Percentiles rank a stretch among this genome's conserved stretches.
Evolutionary conservation across 2,329 filamentous ascomycete genomes (phyloP).

Genomic region (Fusarium nelsonii): DNA sequence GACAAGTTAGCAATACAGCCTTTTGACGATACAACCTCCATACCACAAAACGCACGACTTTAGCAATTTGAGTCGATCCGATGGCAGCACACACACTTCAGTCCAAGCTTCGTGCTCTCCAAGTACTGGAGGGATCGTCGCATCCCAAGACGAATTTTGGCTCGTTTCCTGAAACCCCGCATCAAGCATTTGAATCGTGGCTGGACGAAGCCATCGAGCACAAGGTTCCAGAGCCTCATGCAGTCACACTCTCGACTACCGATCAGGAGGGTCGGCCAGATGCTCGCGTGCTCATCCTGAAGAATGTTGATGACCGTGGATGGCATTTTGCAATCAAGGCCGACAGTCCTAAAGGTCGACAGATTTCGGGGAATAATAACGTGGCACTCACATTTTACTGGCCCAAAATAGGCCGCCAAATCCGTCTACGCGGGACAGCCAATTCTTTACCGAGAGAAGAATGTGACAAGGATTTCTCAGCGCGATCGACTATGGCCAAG

Average conservation of each 20-base stretch:
- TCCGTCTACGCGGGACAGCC: background rate
- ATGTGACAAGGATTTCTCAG: slow-evolving; percentile 12
- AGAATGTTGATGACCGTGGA: slow-evolving; percentile 13
- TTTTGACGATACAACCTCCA: background rate
- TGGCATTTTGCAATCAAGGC: slow-evolving; percentile 24
- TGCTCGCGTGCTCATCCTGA: slow-evolving; percentile 9
- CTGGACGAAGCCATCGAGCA: slow-evolving; percentile 6
- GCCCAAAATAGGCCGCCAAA: slow-evolving; percentile 10
- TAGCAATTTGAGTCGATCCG: too few species aligned
- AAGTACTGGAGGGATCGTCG: background rate
- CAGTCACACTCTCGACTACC: background rate
- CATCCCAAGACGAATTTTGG: background rate
- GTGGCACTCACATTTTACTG: slow-evolving; percentile 24
- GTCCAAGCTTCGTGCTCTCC: slow-evolving; percentile 5
- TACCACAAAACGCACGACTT: too few species aligned
- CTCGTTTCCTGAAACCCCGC: slow-evolving; percentile 6
- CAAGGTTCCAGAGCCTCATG: slow-evolving; percentile 12
- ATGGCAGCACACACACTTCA: background rate
- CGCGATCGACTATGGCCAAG: slow-evolving; percentile 6
- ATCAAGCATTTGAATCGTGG: slow-evolving; percentile 8
- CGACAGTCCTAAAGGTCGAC: slow-evolving; percentile 9
- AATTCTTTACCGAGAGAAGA: background rate
- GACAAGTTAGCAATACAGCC: background rate
- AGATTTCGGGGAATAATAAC: background rate
- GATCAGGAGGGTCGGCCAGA: background rate